These are phyloP conservation scores for Chytridium lagenaria DNA, from an alignment of 371 early-diverging fungal species.

Conservation along the genomic window DNA sequence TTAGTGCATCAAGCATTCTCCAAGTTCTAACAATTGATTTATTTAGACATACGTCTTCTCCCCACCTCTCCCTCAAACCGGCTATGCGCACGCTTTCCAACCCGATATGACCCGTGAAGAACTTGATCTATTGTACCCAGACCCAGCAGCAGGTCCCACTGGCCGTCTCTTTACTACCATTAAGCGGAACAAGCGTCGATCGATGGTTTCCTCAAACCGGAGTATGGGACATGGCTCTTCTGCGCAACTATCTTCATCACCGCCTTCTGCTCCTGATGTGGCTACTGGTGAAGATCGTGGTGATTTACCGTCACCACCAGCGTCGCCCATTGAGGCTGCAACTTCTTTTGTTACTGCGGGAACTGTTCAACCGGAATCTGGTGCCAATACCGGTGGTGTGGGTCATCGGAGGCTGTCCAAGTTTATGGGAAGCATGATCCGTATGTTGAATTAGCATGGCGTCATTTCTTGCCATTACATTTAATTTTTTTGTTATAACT, in stretches of 20 bases:
- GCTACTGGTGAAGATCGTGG: not conserved
- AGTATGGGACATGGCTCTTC: too few species aligned
- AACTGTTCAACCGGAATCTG: not conserved
- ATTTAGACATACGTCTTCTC: slow-evolving; percentile 49
- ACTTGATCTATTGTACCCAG: slow-evolving; percentile 32
- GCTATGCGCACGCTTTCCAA: slow-evolving; percentile 35
- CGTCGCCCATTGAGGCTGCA: not conserved
- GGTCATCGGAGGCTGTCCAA: not conserved
- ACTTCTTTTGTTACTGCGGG: too few species aligned
- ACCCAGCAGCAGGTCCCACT: slow-evolving; percentile 26
- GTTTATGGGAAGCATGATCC: not conserved
- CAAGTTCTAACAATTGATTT: not conserved
- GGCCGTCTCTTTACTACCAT: slow-evolving; percentile 44
- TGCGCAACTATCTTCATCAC: not conserved
- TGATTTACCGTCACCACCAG: not conserved
- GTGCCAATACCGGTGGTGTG: not conserved
- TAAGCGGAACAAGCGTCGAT: slow-evolving; percentile 25
- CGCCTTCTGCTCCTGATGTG: not conserved
- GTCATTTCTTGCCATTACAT: too few species aligned
- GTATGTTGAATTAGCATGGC: not conserved
- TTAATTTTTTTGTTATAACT: not conserved
- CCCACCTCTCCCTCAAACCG: slow-evolving; percentile 45
- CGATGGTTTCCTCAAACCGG: too few species aligned
- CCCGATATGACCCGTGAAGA: slow-evolving; percentile 40
- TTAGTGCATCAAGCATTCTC: slow-evolving; percentile 21